phyloP scores from a whole-genome alignment of 208 protist genomes.

The Leishmania braziliensis region DNA sequence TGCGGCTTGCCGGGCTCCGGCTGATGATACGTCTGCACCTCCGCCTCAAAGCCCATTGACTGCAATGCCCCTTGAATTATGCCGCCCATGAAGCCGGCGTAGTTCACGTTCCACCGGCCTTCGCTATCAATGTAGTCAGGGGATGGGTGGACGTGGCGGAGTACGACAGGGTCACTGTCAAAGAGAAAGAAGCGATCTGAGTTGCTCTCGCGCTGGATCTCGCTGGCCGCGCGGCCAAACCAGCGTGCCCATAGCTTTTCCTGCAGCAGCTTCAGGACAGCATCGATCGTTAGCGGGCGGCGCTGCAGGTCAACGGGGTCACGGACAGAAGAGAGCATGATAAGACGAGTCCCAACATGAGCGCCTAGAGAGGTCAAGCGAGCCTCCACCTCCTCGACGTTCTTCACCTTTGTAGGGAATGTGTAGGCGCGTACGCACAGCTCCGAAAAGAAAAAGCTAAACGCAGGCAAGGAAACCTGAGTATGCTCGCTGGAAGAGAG shows the following conservation, averaged over 20 bases:
- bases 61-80: conserved; percentile 79
- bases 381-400: conserved; percentile 80
- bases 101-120: conserved; percentile 82
- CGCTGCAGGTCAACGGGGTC: conserved; percentile 54
- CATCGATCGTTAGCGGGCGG: conserved; percentile 69
- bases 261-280: conserved; percentile 64
- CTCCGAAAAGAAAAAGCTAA: conserved; percentile 88
- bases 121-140: conserved; percentile 81
- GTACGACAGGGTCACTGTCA: conserved; percentile 78
- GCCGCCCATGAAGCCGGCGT: conserved; percentile 84
- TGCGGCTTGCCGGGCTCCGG: conserved; percentile 69
- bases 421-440: conserved; percentile 80
- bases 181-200: conserved; percentile 84
- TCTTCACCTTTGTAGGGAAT: conserved; percentile 70
- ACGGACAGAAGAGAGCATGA: conserved; percentile 70
- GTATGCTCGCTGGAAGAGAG: conserved; percentile 43
- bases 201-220: conserved; percentile 81
- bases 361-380: conserved; percentile 71
- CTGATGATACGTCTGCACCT: conserved; percentile 86
- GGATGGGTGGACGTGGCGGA: conserved; percentile 66
- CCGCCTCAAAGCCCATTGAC: conserved; percentile 74
- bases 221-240: conserved; percentile 79
- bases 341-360: conserved; percentile 64
- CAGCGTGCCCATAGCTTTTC: conserved; percentile 79
- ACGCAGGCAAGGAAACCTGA: conserved; percentile 72